Evolutionary conservation across 306 rosid species (phyloP).

Genomic region (Cicer pinnatifidum): DNA sequence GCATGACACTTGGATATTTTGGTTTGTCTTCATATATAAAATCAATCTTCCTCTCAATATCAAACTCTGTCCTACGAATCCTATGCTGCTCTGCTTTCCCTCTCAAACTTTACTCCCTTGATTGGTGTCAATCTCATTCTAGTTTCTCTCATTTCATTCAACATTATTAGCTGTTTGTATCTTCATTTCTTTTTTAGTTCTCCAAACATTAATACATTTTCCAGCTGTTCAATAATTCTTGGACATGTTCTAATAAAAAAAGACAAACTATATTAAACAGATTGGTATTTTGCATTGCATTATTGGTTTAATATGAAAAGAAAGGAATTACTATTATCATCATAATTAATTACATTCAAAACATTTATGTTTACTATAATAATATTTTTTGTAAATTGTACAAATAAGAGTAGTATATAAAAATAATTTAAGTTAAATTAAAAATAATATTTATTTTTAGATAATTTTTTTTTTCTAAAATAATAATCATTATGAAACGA

Average conservation of each 20-base stretch:
- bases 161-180: conserved; percentile 34
- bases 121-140: conserved; percentile 44
- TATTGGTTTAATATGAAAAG: background rate
- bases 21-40: conserved; percentile 46
- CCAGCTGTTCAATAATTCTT: background rate
- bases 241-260: conserved; percentile 10
- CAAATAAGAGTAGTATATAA: too few relatives aligned
- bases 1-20: conserved; percentile 50
- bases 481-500: too few relatives aligned
- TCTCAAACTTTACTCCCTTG: conserved; percentile 31
- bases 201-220: conserved; percentile 40
- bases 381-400: too few relatives aligned
- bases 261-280: background rate
- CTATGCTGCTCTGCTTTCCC: conserved; percentile 44
- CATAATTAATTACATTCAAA: too few relatives aligned
- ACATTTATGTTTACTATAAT: too few relatives aligned
- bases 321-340: too few relatives aligned
- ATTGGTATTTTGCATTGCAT: background rate
- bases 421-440: too few relatives aligned
- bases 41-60: conserved; percentile 39
- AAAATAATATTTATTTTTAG: too few relatives aligned
- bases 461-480: too few relatives aligned
- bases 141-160: conserved; percentile 34
- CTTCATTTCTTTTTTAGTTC: too few relatives aligned
- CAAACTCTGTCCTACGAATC: conserved; percentile 47